Percentiles rank a stretch among this genome's conserved stretches.
Conservation (phyloP, 371 early-diverging fungal genomes). For the Rhizopus sp. region DNA sequence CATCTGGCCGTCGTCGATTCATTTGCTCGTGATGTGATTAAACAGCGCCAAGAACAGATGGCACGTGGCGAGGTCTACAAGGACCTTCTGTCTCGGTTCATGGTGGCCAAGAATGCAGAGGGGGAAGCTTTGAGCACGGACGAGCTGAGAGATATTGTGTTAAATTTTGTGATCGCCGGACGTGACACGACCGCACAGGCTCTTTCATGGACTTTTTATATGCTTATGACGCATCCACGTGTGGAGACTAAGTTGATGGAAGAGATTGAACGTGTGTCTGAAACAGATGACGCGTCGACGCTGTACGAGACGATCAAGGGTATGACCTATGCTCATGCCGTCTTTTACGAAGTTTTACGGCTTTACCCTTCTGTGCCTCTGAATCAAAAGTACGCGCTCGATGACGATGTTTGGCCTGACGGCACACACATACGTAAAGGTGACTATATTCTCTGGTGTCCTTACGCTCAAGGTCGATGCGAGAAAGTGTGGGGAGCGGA, state of each 20-base stretch:
- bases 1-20: conserved; percentile 48
- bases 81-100: conserved; percentile 66
- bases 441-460: conserved; percentile 53
- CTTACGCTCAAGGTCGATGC: conserved; percentile 60
- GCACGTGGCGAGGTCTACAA: conserved; percentile 43
- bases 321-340: conserved; percentile 63
- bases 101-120: conserved; percentile 56
- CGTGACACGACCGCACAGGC: conserved; percentile 77
- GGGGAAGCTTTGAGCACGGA: conserved; percentile 52
- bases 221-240: conserved; percentile 53
- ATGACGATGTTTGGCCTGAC: conserved; percentile 72
- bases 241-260: conserved; percentile 54
- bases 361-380: conserved; percentile 74
- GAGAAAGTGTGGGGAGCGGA: conserved; percentile 63
- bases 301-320: conserved; percentile 50
- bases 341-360: conserved; percentile 68
- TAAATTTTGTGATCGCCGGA: conserved; percentile 72
- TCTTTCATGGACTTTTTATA: conserved; percentile 71
- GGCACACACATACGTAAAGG: conserved; percentile 63
- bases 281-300: conserved; percentile 25
- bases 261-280: conserved; percentile 17
- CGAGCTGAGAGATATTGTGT: conserved; percentile 63
- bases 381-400: conserved; percentile 64
- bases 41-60: conserved; percentile 41
- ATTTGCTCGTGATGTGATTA: conserved; percentile 51